These are phyloP conservation scores for Penicillium silybi DNA, from an alignment of 495 filamentous ascomycete species.

Conservation along the genomic window DNA sequence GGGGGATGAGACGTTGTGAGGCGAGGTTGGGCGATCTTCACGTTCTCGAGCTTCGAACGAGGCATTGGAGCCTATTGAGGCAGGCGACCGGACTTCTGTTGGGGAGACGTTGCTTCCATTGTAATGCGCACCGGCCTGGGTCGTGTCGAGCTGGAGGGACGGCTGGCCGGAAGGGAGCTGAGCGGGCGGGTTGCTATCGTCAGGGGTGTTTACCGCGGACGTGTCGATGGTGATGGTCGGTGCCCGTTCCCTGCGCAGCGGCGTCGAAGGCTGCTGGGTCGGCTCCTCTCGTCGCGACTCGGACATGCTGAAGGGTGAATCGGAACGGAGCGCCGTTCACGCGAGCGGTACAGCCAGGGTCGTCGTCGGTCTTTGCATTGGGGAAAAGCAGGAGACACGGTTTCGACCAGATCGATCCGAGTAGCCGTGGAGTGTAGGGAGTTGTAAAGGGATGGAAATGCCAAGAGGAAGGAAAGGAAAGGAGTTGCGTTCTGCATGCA, in stretches of 20 bases:
- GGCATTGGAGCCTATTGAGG: slow-evolving; percentile 50
- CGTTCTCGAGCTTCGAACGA: slow-evolving; percentile 72
- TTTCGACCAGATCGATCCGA: background rate
- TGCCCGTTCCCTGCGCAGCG: slow-evolving; percentile 44
- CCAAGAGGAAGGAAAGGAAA: background rate
- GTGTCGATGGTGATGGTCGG: slow-evolving; percentile 77
- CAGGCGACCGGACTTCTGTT: slow-evolving; percentile 55
- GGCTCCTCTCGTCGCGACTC: slow-evolving; percentile 22
- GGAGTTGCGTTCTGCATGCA: slow-evolving; percentile 1
- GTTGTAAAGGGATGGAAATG: background rate
- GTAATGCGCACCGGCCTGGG: slow-evolving; percentile 37
- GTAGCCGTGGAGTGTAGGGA: background rate
- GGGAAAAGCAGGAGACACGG: background rate
- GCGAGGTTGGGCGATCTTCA: slow-evolving; percentile 76
- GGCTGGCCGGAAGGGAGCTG: slow-evolving; percentile 34
- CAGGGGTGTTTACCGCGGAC: slow-evolving; percentile 53
- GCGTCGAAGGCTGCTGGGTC: slow-evolving; percentile 23
- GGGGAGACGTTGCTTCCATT: slow-evolving; percentile 46
- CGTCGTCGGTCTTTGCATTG: slow-evolving; percentile 9
- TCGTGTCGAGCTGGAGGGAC: slow-evolving; percentile 38
- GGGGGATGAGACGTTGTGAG: slow-evolving; percentile 83
- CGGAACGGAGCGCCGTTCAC: slow-evolving; percentile 15
- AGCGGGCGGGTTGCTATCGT: slow-evolving; percentile 22
- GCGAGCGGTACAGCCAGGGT: slow-evolving; percentile 7
- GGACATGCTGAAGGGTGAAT: slow-evolving; percentile 28